A percentile compares a stretch with the other conserved stretches of the same genome.
Evolutionary conservation across 2,329 filamentous ascomycete species (phyloP).

Genomic region (Aspergillus brunneoviolaceus): DNA sequence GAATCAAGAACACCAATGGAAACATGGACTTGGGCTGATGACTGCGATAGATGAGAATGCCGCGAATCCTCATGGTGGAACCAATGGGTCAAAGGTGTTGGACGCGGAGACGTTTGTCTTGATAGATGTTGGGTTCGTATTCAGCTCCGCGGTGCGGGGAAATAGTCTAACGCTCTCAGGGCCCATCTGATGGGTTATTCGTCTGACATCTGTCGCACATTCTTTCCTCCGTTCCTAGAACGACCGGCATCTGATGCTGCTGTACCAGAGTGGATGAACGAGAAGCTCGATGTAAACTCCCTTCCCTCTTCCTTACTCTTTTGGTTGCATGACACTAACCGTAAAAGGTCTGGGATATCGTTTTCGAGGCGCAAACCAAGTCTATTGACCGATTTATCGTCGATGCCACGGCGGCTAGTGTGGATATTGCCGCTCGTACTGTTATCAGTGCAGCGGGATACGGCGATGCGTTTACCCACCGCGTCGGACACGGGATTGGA

Average conservation of each 20-base stretch:
- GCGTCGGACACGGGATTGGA: slow-evolving; percentile 64
- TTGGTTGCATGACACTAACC: not conserved
- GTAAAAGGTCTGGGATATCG: slow-evolving; percentile 56
- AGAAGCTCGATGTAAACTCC: slow-evolving; percentile 47
- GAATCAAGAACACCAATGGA: too few species aligned
- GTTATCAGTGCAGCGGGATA: slow-evolving; percentile 61
- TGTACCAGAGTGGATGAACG: slow-evolving; percentile 28
- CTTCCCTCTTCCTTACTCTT: too few species aligned
- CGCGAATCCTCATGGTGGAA: slow-evolving; percentile 42
- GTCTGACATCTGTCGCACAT: slow-evolving; percentile 64
- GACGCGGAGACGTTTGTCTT: slow-evolving; percentile 58
- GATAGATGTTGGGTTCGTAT: slow-evolving; percentile 56
- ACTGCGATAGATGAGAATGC: slow-evolving; percentile 35
- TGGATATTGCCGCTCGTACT: slow-evolving; percentile 60
- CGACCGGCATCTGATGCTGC: slow-evolving; percentile 18
- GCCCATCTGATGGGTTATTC: slow-evolving; percentile 63
- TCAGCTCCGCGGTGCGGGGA: not conserved
- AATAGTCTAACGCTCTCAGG: slow-evolving; percentile 24
- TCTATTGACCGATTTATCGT: slow-evolving; percentile 53
- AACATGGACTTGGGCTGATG: not conserved
- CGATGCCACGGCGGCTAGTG: slow-evolving; percentile 57
- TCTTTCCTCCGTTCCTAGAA: slow-evolving; percentile 49
- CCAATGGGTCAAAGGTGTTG: slow-evolving; percentile 50
- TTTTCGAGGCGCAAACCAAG: slow-evolving; percentile 61
- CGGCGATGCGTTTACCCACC: slow-evolving; percentile 60